Evolutionary conservation across 805 yeast species (phyloP), one percentile per base, ranked within the genome.

Genomic region (Debaryomyces maramus): DNA sequence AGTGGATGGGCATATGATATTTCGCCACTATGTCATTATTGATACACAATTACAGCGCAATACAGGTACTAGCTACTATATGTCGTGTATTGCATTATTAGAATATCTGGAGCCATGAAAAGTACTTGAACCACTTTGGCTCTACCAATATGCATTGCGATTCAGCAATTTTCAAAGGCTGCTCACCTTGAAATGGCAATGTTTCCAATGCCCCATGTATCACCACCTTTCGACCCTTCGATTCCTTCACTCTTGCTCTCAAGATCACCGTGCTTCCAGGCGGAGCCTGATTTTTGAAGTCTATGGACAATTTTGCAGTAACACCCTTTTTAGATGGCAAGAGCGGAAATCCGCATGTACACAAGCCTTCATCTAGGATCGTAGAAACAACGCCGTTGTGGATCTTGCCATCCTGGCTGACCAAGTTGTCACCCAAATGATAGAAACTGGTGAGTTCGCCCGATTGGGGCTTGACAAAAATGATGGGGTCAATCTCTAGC

Each of bases 321-420:
- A 93, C 96, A 10, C 98, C 99, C 36, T 84, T 72, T 40, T 80
- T 76, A 41, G 81, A 79, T 1, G 98, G 98, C 9, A 91, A 67
- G 19, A 75, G 65, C 3, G 88, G 80, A 57, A 89, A 91, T 11
- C 97, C 98, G 53, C 95, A 85, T 32, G 80, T 72, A 53, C 96
- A 88, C 20, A 91, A 65, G 0, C 85, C 83, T 57, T 90, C 97
- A 61, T 91, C 98, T 38, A 91, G 45, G 10, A 91, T 59, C 2
- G 95, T 81, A 2, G 95, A 75, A 4, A 87, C 62, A 3, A 90
- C 71, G 3, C 97, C 97, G 51, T 85, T 84, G 56, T 88, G 96
- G 14, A 91, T 77, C 38, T 80, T 78, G 0, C 87, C 87, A 35
- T 82, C 85, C 35, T 76, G 78, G 36, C 90, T 87, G 5, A 80